phyloP scores from a whole-genome alignment of 148 eudicot species.

The Linanthus parryae region DNA sequence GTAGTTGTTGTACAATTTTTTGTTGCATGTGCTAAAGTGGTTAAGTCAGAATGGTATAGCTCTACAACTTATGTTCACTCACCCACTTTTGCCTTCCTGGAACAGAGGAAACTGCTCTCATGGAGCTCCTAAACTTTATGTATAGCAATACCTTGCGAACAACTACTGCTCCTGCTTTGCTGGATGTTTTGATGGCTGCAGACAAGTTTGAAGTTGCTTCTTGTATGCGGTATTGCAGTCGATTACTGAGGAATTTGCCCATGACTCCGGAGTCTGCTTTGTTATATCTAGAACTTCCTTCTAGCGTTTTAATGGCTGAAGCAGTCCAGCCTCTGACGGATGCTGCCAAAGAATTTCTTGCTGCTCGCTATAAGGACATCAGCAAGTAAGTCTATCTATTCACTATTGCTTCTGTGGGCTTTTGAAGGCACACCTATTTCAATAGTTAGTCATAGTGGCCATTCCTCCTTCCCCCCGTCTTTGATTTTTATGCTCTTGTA shows the following conservation, averaged over 20 bases:
- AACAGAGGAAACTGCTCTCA: slow-evolving; percentile 80
- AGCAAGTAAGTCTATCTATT: slow-evolving; percentile 41
- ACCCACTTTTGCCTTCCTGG: slow-evolving; percentile 8
- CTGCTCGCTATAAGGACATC: slow-evolving; percentile 64
- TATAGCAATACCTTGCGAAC: slow-evolving; percentile 57
- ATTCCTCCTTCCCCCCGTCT: no score
- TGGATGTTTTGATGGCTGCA: slow-evolving; percentile 82
- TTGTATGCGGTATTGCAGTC: slow-evolving; percentile 74
- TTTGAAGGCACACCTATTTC: no score
- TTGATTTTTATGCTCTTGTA: no score
- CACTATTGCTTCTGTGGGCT: no score
- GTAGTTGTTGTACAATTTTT: no score
- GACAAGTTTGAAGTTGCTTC: slow-evolving; percentile 91
- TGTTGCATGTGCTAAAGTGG: no score
- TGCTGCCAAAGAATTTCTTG: slow-evolving; percentile 73
- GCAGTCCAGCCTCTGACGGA: slow-evolving; percentile 86
- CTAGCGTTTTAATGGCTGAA: slow-evolving; percentile 79
- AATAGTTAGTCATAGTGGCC: no score
- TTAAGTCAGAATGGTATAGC: no score
- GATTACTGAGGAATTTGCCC: slow-evolving; percentile 47
- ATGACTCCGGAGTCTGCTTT: slow-evolving; percentile 82
- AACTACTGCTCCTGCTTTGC: slow-evolving; percentile 52
- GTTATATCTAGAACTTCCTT: slow-evolving; percentile 72
- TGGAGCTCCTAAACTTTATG: slow-evolving; percentile 81
- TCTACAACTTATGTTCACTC: no score